These are phyloP conservation scores for Fagus sylvatica DNA, from an alignment of 306 rosid genomes.

Conservation along the genomic window DNA sequence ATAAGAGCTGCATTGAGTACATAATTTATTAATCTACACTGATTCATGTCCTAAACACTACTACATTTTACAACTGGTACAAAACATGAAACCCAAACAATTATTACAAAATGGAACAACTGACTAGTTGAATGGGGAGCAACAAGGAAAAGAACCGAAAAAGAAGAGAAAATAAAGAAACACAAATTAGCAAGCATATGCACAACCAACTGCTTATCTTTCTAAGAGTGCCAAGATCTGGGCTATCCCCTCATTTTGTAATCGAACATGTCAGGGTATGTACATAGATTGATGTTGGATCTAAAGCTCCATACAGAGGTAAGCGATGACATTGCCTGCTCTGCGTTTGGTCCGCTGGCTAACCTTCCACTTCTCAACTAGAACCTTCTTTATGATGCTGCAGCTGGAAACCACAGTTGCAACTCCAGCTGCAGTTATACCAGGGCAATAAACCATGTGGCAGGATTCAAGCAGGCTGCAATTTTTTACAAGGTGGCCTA, in stretches of 20 bases:
- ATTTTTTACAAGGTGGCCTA: slow-evolving; percentile 67
- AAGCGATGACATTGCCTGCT: slow-evolving; percentile 76
- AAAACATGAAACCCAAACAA: neutral
- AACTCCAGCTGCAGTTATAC: slow-evolving; percentile 76
- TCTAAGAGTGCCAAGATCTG: neutral
- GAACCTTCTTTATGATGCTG: slow-evolving; percentile 74
- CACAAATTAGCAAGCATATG: neutral
- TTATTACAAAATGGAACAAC: neutral
- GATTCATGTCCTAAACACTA: neutral
- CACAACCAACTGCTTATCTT: neutral
- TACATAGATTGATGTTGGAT: slow-evolving; percentile 11
- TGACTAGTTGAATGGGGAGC: slow-evolving; percentile 1
- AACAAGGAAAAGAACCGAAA: neutral
- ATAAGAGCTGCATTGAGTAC: neutral
- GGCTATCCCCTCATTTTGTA: neutral
- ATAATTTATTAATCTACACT: neutral
- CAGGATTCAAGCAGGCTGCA: slow-evolving; percentile 78
- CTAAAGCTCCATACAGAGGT: slow-evolving; percentile 79
- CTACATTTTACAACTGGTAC: neutral
- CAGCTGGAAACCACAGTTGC: slow-evolving; percentile 88
- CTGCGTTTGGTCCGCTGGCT: slow-evolving; percentile 84
- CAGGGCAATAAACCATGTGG: slow-evolving; percentile 90
- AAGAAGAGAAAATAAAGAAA: neutral
- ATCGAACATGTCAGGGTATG: neutral
- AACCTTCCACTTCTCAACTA: slow-evolving; percentile 97